Conservation (phyloP, 2,329 filamentous ascomycete species). For the Xylariaceae sp. region DNA sequence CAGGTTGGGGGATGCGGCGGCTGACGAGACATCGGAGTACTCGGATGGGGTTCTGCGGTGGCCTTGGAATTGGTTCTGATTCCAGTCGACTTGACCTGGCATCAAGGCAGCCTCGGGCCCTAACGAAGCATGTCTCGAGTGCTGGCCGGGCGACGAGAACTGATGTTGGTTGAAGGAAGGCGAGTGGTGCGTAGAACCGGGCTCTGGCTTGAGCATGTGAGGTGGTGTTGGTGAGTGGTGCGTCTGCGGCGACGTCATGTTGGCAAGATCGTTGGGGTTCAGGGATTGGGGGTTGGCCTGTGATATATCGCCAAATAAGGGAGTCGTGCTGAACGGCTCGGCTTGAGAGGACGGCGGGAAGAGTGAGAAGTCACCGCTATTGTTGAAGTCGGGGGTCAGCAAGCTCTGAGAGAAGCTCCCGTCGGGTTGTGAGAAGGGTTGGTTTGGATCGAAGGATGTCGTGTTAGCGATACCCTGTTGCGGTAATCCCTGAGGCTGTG, state of each 20-base stretch:
- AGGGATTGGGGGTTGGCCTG: conserved; percentile 36
- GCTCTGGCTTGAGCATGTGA: conserved; percentile 49
- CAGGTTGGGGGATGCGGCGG: conserved; percentile 77
- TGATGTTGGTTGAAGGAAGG: conserved; percentile 53
- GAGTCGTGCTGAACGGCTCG: conserved; percentile 54
- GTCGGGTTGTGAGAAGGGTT: conserved; percentile 34
- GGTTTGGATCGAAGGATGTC: conserved; percentile 26
- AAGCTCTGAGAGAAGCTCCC: conserved; percentile 40
- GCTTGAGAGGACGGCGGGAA: conserved; percentile 53
- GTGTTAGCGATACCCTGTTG: conserved; percentile 37
- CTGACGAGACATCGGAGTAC: conserved; percentile 85
- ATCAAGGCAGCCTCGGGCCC: conserved; percentile 55
- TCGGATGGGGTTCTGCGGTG: conserved; percentile 87
- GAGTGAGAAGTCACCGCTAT: conserved; percentile 56
- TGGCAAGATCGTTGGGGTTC: conserved; percentile 43
- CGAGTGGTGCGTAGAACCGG: conserved; percentile 50
- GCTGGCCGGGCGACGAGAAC: conserved; percentile 44
- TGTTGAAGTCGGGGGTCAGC: conserved; percentile 47
- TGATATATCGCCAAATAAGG: conserved; percentile 53
- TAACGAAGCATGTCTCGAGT: conserved; percentile 54
- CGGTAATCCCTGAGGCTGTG: conserved; percentile 41
- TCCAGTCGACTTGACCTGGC: conserved; percentile 52
- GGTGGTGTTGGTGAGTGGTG: conserved; percentile 55
- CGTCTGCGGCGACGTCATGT: conserved; percentile 51
- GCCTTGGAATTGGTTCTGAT: conserved; percentile 62